Percentiles rank a stretch among this genome's conserved stretches.
Conservation (phyloP, 495 filamentous ascomycete species). For the Trichoderma erinaceum region DNA sequence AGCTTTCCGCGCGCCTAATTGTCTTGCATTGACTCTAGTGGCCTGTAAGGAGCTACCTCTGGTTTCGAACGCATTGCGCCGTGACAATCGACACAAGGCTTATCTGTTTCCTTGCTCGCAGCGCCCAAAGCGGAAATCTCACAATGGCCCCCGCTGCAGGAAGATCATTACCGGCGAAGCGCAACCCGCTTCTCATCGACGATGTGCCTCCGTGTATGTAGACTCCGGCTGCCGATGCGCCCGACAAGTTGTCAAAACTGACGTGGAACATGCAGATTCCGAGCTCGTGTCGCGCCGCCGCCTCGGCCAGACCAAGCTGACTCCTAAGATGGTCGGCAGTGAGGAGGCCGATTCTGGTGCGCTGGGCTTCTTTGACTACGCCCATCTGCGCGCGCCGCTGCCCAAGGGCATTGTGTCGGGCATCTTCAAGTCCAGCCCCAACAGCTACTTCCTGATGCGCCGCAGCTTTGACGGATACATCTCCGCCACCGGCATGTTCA, state of each 20-base stretch:
- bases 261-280: conserved; percentile 50
- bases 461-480: conserved; percentile 91
- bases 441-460: conserved; percentile 96
- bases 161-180: conserved; percentile 1
- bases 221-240: background rate
- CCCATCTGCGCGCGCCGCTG: conserved; percentile 84
- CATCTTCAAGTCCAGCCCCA: conserved; percentile 80
- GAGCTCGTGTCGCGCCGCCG: conserved; percentile 80
- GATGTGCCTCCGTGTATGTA: conserved; percentile 59
- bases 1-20: background rate
- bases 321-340: conserved; percentile 63
- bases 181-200: conserved; percentile 28
- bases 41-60: conserved; percentile 1
- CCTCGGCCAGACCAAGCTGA: conserved; percentile 84
- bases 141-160: conserved; percentile 15
- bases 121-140: background rate
- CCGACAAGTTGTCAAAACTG: conserved; percentile 29
- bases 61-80: conserved; percentile 44
- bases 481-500: conserved; percentile 98
- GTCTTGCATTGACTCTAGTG: conserved; percentile 2
- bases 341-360: conserved; percentile 62
- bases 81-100: conserved; percentile 55
- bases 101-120: conserved; percentile 47
- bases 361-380: conserved; percentile 88
- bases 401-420: conserved; percentile 84